These are phyloP conservation scores for Plasmopara viticola DNA, from an alignment of 352 stramenopile species.

Conservation along the genomic window DNA sequence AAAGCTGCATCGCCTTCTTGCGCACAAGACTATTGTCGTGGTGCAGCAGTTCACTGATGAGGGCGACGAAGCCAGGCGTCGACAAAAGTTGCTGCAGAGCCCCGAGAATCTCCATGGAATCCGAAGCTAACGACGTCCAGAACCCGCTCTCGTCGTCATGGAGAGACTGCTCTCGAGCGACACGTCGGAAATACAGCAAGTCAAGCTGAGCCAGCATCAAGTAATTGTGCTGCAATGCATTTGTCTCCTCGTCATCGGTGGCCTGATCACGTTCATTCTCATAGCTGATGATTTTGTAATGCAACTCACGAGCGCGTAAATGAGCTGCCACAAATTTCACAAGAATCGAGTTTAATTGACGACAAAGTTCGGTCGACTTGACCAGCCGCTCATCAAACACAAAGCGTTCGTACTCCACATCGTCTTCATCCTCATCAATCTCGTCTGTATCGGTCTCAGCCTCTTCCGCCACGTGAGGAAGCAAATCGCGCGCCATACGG, in stretches of 20 bases:
- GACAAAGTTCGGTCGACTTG: constrained; percentile 33
- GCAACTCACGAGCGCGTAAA: constrained; percentile 55
- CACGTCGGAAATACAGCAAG: constrained; percentile 75
- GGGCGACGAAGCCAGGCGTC: constrained; percentile 76
- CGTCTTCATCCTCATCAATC: constrained; percentile 61
- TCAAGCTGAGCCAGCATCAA: constrained; percentile 72
- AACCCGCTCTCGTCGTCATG: constrained; percentile 48
- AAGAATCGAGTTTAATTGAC: constrained; percentile 55
- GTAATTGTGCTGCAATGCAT: constrained; percentile 70
- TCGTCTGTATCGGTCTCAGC: constrained; percentile 68
- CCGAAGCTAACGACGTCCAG: constrained; percentile 43
- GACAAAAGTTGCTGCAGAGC: constrained; percentile 79
- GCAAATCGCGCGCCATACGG: constrained; percentile 51
- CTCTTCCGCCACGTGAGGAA: constrained; percentile 63
- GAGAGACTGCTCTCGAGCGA: constrained; percentile 58
- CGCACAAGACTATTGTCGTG: constrained; percentile 84
- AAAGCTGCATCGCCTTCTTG: constrained; percentile 85
- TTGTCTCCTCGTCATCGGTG: constrained; percentile 34
- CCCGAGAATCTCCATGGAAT: constrained; percentile 71
- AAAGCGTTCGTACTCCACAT: constrained; percentile 46
- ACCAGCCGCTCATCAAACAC: constrained; percentile 30
- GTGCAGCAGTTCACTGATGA: constrained; percentile 79
- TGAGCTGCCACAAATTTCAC: constrained; percentile 67
- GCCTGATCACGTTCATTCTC: constrained; percentile 31
- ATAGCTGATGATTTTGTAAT: constrained; percentile 64